These are phyloP conservation scores for Ustilago bromivora DNA, from an alignment of 1,284 basidiomycete genomes.

Conservation along the genomic window DNA sequence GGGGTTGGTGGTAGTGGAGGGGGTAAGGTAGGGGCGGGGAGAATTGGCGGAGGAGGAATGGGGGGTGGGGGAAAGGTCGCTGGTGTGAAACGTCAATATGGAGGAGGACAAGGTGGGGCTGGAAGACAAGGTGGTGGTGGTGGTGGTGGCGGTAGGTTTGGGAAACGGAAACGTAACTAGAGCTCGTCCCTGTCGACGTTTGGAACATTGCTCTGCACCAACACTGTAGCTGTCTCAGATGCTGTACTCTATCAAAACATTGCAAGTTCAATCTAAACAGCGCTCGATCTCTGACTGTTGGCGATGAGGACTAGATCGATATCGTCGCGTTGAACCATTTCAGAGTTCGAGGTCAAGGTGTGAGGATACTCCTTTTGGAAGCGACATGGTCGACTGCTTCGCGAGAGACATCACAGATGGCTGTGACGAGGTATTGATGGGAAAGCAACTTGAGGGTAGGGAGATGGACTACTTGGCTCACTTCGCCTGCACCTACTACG, in stretches of 20 bases:
- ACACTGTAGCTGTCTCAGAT: background rate
- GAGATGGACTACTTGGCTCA: constrained; percentile 64
- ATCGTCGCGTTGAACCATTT: constrained; percentile 59
- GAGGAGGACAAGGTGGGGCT: background rate
- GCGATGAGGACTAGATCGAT: constrained; percentile 64
- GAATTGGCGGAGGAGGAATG: too few species aligned
- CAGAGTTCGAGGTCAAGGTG: constrained; percentile 33
- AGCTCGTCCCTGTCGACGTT: background rate
- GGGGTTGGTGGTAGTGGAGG: background rate
- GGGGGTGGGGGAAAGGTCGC: background rate
- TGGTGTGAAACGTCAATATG: background rate
- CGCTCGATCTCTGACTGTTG: constrained; percentile 17
- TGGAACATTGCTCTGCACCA: background rate
- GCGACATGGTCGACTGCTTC: constrained; percentile 61
- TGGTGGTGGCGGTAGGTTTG: background rate
- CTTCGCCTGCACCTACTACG: constrained; percentile 63
- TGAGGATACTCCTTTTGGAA: constrained; percentile 66
- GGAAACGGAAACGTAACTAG: constrained; percentile 21
- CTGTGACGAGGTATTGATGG: constrained; percentile 60
- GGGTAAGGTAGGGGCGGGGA: background rate
- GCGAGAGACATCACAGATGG: constrained; percentile 69
- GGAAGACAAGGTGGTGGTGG: background rate
- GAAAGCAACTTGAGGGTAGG: constrained; percentile 62
- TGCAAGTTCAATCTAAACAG: background rate
- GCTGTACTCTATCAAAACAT: too few species aligned